A percentile compares a stretch with the other conserved stretches of the same genome.
Conservation (phyloP, 2,329 filamentous ascomycete species). For the Penicillium palitans region DNA sequence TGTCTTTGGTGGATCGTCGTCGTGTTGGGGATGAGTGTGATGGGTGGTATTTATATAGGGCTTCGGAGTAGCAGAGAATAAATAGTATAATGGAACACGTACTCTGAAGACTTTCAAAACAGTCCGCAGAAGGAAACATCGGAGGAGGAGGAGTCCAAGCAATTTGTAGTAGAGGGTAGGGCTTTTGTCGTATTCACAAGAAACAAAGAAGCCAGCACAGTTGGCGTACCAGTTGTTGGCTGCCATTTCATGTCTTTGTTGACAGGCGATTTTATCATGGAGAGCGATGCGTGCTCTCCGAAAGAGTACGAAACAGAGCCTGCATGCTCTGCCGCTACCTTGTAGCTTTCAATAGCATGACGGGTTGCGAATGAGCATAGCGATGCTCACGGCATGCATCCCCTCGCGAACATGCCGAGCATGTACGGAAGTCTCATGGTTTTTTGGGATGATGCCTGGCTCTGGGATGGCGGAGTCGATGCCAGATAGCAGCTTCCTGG, state of each 20-base stretch:
- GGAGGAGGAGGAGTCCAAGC: conserved; percentile 6
- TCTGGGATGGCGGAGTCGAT: not conserved
- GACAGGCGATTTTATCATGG: not conserved
- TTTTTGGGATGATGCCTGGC: not conserved
- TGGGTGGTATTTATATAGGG: conserved; percentile 17
- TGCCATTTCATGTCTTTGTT: not conserved
- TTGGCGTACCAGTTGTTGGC: too few relatives aligned
- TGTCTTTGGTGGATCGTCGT: not conserved
- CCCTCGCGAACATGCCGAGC: not conserved
- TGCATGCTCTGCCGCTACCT: too few relatives aligned
- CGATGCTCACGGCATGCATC: not conserved
- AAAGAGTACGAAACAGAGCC: too few relatives aligned
- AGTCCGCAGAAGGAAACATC: conserved; percentile 32
- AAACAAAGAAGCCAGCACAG: not conserved
- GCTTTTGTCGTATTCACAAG: not conserved
- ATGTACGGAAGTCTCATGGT: not conserved
- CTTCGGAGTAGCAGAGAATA: conserved; percentile 19
- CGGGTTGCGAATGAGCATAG: too few relatives aligned
- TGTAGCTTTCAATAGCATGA: too few relatives aligned
- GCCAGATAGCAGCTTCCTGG: not conserved
- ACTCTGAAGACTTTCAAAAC: not conserved
- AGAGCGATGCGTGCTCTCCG: not conserved
- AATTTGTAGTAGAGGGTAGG: not conserved
- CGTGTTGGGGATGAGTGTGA: not conserved
- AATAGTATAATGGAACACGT: conserved; percentile 26